Conservation (phyloP, 257 asterid species). For the Scutellaria baicalensis region DNA sequence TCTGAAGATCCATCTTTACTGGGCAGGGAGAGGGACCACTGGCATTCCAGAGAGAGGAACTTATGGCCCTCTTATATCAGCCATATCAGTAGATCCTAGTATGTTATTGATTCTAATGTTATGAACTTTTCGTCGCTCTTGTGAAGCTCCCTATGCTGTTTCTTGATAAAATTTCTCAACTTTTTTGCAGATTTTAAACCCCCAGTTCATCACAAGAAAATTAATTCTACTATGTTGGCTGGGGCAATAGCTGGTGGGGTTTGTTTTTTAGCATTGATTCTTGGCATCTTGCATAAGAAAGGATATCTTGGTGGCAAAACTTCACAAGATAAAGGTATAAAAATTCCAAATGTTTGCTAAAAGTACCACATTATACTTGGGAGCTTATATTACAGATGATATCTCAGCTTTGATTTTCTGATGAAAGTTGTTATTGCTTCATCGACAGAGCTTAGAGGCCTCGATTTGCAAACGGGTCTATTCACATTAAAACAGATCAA, state of each 20-base stretch:
- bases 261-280: constrained; percentile 30
- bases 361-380: not conserved
- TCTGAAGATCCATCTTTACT: constrained; percentile 72
- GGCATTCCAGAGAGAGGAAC: constrained; percentile 82
- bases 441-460: constrained; percentile 66
- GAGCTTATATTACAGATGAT: not conserved
- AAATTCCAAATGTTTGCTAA: not conserved
- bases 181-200: constrained; percentile 60
- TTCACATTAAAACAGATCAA: constrained; percentile 73
- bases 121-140: not conserved
- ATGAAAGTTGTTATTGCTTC: not conserved
- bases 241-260: constrained; percentile 51
- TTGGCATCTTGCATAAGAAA: constrained; percentile 31
- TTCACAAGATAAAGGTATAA: constrained; percentile 53
- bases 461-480: constrained; percentile 73
- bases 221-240: constrained; percentile 23
- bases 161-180: too few species aligned
- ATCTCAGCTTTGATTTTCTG: constrained; percentile 3
- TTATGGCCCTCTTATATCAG: constrained; percentile 88
- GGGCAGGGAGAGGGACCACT: constrained; percentile 92
- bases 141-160: too few species aligned
- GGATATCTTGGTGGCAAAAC: constrained; percentile 45
- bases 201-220: constrained; percentile 40
- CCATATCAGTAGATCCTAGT: constrained; percentile 85
- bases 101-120: constrained; percentile 19